phyloP scores from a whole-genome alignment of 768 basidiomycete species.

The Psilocybe tampanensis region DNA sequence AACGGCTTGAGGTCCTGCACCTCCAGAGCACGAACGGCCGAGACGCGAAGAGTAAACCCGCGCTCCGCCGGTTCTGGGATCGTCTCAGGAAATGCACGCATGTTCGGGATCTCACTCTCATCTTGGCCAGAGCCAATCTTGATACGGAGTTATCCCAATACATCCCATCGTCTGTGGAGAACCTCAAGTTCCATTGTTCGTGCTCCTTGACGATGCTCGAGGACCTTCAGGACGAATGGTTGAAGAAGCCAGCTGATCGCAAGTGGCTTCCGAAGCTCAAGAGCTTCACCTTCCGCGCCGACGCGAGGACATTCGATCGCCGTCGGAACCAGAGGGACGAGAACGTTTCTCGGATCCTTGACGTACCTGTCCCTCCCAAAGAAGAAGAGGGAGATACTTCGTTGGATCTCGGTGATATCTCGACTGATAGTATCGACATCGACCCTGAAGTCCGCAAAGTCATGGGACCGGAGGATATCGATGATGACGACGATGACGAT shows the following conservation, averaged over 20 bases:
- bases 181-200: slow-evolving; percentile 8
- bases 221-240: slow-evolving; percentile 11
- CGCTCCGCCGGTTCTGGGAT: slow-evolving; percentile 3
- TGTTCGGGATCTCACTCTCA: slow-evolving; percentile 8
- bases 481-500: slow-evolving; percentile 13
- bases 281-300: slow-evolving; percentile 7
- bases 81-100: slow-evolving; percentile 9
- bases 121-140: slow-evolving; percentile 3
- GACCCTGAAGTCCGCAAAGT: slow-evolving; percentile 5
- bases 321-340: neutral
- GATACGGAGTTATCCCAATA: neutral
- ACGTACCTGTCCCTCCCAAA: slow-evolving; percentile 11
- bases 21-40: slow-evolving; percentile 14
- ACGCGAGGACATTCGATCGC: slow-evolving; percentile 6
- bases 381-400: neutral
- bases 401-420: neutral
- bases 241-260: slow-evolving; percentile 5
- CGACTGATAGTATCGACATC: neutral
- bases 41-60: slow-evolving; percentile 4
- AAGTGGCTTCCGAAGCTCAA: slow-evolving; percentile 10
- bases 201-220: slow-evolving; percentile 10
- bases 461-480: slow-evolving; percentile 1
- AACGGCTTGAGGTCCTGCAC: slow-evolving; percentile 11
- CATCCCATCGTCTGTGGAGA: slow-evolving; percentile 8
- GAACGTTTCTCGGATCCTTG: neutral